Evolutionary conservation across 179 eudicot genomes (phyloP).

Genomic region (Heliamphora pulchella): DNA sequence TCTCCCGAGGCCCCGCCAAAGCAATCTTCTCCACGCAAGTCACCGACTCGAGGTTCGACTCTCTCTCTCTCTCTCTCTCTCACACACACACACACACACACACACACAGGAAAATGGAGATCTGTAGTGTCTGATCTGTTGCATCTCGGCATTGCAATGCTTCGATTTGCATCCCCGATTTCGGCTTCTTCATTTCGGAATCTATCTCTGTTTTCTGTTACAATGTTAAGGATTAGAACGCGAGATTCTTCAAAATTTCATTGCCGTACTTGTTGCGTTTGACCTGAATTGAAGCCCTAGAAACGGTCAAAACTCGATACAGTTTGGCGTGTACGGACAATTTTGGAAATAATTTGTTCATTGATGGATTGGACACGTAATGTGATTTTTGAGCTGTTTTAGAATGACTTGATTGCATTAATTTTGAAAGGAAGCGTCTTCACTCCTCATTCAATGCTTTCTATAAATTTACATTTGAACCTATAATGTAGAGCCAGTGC

Average conservation of each 20-base stretch:
- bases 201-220: not conserved
- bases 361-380: not conserved
- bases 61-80: not conserved
- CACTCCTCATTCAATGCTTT: not conserved
- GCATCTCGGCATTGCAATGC: not conserved
- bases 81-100: not conserved
- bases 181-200: not conserved
- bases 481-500: not conserved
- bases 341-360: not conserved
- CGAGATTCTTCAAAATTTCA: not conserved
- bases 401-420: not conserved
- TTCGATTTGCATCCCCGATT: not conserved
- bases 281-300: conserved; percentile 16
- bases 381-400: not conserved
- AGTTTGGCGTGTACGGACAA: not conserved
- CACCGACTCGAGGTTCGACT: conserved; percentile 20
- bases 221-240: no score
- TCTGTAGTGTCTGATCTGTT: conserved; percentile 14
- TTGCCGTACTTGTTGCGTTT: not conserved
- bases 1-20: conserved; percentile 37
- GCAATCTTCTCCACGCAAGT: conserved; percentile 33
- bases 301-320: conserved; percentile 4
- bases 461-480: not conserved
- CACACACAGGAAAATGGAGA: not conserved
- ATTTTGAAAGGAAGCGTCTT: no score